Evolutionary conservation across 2,329 filamentous ascomycete genomes (phyloP).

Genomic region (Fusarium subglutinans): DNA sequence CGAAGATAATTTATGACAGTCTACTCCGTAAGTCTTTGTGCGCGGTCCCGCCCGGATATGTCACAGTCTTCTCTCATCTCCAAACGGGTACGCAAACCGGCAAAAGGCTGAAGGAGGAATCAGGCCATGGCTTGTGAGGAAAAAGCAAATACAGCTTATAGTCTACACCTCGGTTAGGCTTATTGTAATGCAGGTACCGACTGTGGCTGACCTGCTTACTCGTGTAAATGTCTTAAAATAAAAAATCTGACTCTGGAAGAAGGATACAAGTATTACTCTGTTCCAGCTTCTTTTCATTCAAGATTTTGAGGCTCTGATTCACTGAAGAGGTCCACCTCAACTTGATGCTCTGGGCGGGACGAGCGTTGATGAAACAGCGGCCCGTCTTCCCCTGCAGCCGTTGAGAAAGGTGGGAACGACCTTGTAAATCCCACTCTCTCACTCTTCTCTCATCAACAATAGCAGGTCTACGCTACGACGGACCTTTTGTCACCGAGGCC

Average conservation of each 20-base stretch:
- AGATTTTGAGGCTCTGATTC: neutral
- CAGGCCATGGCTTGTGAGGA: conserved; percentile 22
- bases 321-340: neutral
- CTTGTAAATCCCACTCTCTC: neutral
- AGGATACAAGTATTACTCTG: neutral
- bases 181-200: conserved; percentile 19
- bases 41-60: neutral
- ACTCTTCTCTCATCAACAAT: neutral
- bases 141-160: conserved; percentile 30
- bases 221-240: neutral
- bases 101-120: conserved; percentile 3
- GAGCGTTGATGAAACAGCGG: conserved; percentile 23
- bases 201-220: neutral
- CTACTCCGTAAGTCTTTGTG: neutral
- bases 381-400: conserved; percentile 1
- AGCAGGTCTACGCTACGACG: neutral
- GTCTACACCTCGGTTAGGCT: neutral
- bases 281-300: neutral
- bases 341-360: neutral
- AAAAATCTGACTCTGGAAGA: neutral
- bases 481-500: neutral
- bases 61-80: conserved; percentile 21
- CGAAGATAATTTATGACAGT: neutral
- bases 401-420: neutral
- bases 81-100: neutral